Conservation (phyloP, 306 rosid species). For the Gastrolobium villosum region DNA sequence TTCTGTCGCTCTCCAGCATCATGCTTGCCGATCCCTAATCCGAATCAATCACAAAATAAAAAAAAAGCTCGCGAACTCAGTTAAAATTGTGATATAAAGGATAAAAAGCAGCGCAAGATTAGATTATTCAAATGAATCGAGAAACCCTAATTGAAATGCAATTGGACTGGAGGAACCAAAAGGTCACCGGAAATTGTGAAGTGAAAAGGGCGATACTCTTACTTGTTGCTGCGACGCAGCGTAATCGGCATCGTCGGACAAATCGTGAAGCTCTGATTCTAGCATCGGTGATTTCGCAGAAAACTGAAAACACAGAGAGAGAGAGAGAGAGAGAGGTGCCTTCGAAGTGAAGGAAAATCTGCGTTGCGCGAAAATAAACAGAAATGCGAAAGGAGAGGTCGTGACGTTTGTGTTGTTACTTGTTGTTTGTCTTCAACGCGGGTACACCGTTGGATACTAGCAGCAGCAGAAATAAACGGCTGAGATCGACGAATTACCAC, state of each 20-base stretch:
- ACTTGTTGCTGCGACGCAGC: constrained; percentile 93
- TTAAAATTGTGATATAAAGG: constrained; percentile 25
- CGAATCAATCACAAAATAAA: constrained; percentile 39
- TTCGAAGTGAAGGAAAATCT: constrained; percentile 53
- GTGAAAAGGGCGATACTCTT: constrained; percentile 24
- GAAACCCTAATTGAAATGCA: constrained; percentile 49
- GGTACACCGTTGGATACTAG: constrained; percentile 33
- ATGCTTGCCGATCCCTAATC: constrained; percentile 74
- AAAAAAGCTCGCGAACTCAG: constrained; percentile 1
- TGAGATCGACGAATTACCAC: constrained; percentile 9
- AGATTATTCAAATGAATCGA: constrained; percentile 14
- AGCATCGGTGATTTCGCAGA: constrained; percentile 64
- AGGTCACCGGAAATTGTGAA: constrained; percentile 12
- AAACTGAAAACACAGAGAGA: background rate
- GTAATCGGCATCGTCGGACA: constrained; percentile 98
- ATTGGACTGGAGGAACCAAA: constrained; percentile 26
- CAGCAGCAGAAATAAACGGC: constrained; percentile 25
- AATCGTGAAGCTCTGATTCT: constrained; percentile 87
- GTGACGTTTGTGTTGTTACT: constrained; percentile 14
- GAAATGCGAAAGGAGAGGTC: constrained; percentile 1
- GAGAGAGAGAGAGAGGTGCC: constrained; percentile 30
- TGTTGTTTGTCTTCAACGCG: constrained; percentile 42
- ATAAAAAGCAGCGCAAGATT: background rate
- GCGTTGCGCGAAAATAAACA: constrained; percentile 39
- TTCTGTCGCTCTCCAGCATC: constrained; percentile 73